phyloP scores from a whole-genome alignment of 495 filamentous ascomycete genomes.

The Melanomma pulvis-pyrius region DNA sequence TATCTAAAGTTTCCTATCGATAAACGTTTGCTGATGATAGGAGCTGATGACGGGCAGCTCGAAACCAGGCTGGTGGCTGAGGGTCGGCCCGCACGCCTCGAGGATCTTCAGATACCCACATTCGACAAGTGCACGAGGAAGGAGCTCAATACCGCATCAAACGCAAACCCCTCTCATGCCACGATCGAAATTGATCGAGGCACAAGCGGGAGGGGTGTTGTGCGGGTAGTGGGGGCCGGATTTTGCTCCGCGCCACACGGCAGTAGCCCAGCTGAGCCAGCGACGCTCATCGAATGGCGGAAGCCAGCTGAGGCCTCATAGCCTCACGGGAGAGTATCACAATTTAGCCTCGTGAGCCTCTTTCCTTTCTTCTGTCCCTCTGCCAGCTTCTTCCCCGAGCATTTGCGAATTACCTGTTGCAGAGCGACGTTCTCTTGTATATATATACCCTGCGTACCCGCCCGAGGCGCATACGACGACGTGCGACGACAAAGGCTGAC shows the following conservation, averaged over 20 bases:
- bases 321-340: background rate
- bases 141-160: background rate
- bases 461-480: background rate
- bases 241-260: background rate
- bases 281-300: background rate
- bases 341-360: background rate
- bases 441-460: background rate
- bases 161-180: too few relatives aligned
- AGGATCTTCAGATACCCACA: background rate
- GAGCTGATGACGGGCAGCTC: background rate
- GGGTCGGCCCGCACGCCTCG: background rate
- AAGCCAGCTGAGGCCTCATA: background rate
- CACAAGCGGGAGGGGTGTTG: background rate
- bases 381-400: too few relatives aligned
- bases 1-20: background rate
- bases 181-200: too few relatives aligned
- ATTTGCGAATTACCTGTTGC: too few relatives aligned
- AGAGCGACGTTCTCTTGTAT: background rate
- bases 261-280: background rate
- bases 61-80: background rate
- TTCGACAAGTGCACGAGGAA: background rate
- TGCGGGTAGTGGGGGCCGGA: background rate
- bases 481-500: background rate
- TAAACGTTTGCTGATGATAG: background rate
- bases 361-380: background rate